Conservation (phyloP, 129 eudicot species). For the Tagetes patula region DNA sequence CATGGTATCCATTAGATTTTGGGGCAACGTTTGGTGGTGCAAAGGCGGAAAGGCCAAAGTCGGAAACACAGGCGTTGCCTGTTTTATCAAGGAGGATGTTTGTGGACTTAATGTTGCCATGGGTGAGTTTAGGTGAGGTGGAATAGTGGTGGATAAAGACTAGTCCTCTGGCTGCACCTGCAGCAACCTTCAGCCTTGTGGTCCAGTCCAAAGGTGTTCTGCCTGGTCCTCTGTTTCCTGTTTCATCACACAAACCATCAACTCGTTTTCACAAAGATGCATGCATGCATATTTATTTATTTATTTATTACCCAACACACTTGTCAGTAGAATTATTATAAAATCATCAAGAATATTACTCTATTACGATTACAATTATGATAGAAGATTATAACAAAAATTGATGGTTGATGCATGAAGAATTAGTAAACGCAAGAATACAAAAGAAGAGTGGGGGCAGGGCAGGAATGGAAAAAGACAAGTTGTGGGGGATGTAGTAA, state of each 20-base stretch:
- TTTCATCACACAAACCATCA: conserved; percentile 24
- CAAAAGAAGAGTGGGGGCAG: conserved; percentile 10
- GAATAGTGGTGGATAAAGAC: conserved; percentile 47
- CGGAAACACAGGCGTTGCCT: conserved; percentile 50
- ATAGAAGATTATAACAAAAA: neutral
- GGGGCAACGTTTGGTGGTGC: conserved; percentile 28
- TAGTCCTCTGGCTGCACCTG: conserved; percentile 55
- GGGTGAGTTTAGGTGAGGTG: conserved; percentile 47
- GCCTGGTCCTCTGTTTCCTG: conserved; percentile 67
- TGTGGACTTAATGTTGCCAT: conserved; percentile 56
- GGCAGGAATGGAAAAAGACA: conserved; percentile 21
- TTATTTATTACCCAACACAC: no score
- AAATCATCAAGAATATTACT: neutral
- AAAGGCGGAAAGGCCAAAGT: conserved; percentile 45
- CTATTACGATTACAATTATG: neutral
- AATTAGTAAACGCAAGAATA: conserved; percentile 21
- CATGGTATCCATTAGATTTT: conserved; percentile 41
- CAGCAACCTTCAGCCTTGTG: conserved; percentile 57
- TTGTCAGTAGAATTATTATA: neutral
- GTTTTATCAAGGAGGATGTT: conserved; percentile 48
- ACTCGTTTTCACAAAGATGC: conserved; percentile 18
- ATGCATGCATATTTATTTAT: neutral
- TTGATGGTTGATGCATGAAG: neutral
- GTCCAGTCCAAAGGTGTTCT: conserved; percentile 65
- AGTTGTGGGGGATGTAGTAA: conserved; percentile 34